Evolutionary conservation across 352 stramenopile species (phyloP), one percentile per base, ranked within the genome.

Genomic region (Phytophthora agathidicida): DNA sequence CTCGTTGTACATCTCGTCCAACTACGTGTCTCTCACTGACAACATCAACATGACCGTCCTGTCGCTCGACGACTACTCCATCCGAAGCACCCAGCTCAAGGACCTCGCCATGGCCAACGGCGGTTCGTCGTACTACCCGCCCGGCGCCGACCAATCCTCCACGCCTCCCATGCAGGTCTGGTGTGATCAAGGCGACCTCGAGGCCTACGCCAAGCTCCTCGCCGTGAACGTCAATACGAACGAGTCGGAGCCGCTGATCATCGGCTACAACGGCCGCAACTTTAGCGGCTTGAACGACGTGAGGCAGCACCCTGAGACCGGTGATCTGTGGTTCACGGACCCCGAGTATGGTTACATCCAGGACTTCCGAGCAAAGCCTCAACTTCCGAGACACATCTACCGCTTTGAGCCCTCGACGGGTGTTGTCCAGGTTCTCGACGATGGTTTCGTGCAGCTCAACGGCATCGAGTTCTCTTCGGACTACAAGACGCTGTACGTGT

Each of bases 321-420:
- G 56, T 14, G 56, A 65, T 19, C 56, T 65, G 14, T 65, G 56
- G 56, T 65, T 65, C 23, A 60, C 57, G 3, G 57, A 60, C 11
- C 31, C 57, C 0, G 37, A 33, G 22, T 66, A 66, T 36, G 57
- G 57, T 10, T 31, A 38, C n/a, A 37, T 66, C 22, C 48, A 66
- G 41, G 54, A 60, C 19, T 65, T 65, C 41, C 48, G 47, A n/a
- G n/a, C 47, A 3, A 33, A 60, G 41, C 39, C 57, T 2, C 14
- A 60, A 7, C 14, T 53, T 31, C 56, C 47, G 10, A 30, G 56
- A 26, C 56, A 65, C 9, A 35, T 65, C 9, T 65, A 65, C 32
- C 56, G 56, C 27, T 65, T 65, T 31, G 56, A 65, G n/a, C 57
- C 57, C 2, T 66, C 57, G n/a, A 66, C 57, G 27, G 57, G 57